These are phyloP conservation scores for Pontederia paniculata DNA, from an alignment of 176 grass and related monocot genomes.

Conservation along the genomic window DNA sequence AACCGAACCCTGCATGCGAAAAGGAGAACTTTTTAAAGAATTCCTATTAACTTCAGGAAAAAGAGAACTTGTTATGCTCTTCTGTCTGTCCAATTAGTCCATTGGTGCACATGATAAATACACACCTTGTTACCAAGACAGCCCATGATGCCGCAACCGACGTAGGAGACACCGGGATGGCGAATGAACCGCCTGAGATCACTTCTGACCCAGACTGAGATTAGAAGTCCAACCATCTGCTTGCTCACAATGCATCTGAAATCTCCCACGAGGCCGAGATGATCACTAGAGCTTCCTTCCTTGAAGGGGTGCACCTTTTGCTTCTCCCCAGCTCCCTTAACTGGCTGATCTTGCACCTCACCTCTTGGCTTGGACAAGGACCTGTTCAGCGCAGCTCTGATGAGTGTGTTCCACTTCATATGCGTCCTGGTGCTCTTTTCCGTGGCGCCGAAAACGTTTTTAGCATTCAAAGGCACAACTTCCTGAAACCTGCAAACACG, in stretches of 20 bases:
- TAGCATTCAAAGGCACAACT: background rate
- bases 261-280: background rate
- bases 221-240: conserved; percentile 1
- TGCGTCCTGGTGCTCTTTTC: background rate
- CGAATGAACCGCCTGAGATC: background rate
- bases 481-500: background rate
- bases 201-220: background rate
- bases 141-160: conserved; percentile 1
- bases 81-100: too few species aligned
- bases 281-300: background rate
- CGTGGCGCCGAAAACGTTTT: background rate
- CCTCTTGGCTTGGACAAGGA: background rate
- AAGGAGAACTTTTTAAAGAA: background rate
- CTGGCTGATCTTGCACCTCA: background rate
- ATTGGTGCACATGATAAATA: background rate
- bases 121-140: conserved; percentile 13
- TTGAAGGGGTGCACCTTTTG: background rate
- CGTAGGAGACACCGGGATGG: background rate
- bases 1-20: conserved; percentile 5
- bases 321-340: background rate
- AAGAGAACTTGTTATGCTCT: too few species aligned
- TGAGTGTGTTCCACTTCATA: background rate
- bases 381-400: background rate
- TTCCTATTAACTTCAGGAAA: too few species aligned
- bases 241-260: conserved; percentile 3